These are phyloP conservation scores for Silene vulgaris DNA, from an alignment of 179 eudicot genomes.

Conservation along the genomic window DNA sequence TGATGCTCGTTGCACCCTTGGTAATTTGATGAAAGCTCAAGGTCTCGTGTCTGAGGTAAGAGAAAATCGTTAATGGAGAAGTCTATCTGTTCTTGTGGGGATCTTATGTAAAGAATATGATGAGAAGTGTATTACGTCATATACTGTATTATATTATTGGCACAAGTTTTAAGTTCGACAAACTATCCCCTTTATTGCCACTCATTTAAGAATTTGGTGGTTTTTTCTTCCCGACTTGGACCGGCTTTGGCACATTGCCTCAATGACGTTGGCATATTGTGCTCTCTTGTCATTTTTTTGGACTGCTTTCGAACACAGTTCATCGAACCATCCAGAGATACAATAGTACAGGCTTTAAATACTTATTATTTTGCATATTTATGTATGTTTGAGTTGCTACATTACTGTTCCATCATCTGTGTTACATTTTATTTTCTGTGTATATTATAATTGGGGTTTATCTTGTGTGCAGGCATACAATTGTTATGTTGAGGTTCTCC, in stretches of 20 bases:
- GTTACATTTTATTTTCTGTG: background rate
- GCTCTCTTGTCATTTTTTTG: constrained; percentile 4
- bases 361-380: background rate
- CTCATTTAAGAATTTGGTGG: background rate
- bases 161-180: background rate
- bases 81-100: background rate
- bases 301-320: background rate
- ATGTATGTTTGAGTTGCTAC: background rate
- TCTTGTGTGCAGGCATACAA: constrained; percentile 63
- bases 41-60: constrained; percentile 83
- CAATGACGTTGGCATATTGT: no score
- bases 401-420: constrained; percentile 11
- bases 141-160: background rate
- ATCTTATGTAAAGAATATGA: background rate
- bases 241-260: no score
- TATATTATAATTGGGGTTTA: background rate
- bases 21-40: constrained; percentile 91
- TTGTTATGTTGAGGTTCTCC: constrained; percentile 84
- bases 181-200: background rate
- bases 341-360: background rate
- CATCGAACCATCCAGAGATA: background rate
- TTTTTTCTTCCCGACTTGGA: no score
- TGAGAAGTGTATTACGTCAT: background rate
- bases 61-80: background rate
- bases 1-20: constrained; percentile 94